Evolutionary conservation across 495 filamentous ascomycete genomes (phyloP).

Genomic region (Rusavskia elegans): DNA sequence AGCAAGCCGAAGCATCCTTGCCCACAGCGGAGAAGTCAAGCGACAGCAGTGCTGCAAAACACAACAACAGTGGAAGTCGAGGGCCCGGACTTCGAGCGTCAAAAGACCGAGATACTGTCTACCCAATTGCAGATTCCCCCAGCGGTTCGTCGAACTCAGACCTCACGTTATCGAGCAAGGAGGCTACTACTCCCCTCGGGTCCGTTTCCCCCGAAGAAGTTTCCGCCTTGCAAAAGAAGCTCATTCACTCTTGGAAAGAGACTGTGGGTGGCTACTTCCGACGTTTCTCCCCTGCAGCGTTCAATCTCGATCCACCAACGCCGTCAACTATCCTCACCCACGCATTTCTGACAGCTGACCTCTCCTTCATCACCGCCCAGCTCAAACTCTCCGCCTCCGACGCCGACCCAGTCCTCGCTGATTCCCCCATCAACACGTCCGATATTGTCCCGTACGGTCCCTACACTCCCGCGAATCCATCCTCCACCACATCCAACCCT

Average conservation of each 20-base stretch:
- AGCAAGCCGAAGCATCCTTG: not conserved
- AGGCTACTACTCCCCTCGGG: not conserved
- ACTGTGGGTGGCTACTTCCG: constrained; percentile 89
- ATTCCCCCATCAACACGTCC: constrained; percentile 62
- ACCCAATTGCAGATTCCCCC: not conserved
- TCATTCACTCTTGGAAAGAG: constrained; percentile 64
- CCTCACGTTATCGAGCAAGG: not conserved
- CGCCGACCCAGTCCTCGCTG: constrained; percentile 49
- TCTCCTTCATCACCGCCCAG: constrained; percentile 83
- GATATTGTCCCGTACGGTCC: constrained; percentile 31
- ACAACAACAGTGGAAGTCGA: not conserved
- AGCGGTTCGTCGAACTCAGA: not conserved
- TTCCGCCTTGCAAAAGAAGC: constrained; percentile 42
- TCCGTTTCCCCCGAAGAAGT: constrained; percentile 20
- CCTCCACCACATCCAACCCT: constrained; percentile 46
- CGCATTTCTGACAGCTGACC: constrained; percentile 80
- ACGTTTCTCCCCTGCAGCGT: constrained; percentile 62
- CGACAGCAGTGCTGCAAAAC: not conserved
- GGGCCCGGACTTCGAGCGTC: not conserved
- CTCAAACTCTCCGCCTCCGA: constrained; percentile 46
- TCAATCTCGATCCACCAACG: constrained; percentile 28
- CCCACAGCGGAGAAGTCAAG: not conserved
- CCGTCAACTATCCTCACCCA: constrained; percentile 55
- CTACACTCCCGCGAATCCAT: not conserved
- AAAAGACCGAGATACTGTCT: not conserved